Evolutionary conservation across 495 filamentous ascomycete genomes (phyloP).

Genomic region (Symbiotaphrina buchneri): DNA sequence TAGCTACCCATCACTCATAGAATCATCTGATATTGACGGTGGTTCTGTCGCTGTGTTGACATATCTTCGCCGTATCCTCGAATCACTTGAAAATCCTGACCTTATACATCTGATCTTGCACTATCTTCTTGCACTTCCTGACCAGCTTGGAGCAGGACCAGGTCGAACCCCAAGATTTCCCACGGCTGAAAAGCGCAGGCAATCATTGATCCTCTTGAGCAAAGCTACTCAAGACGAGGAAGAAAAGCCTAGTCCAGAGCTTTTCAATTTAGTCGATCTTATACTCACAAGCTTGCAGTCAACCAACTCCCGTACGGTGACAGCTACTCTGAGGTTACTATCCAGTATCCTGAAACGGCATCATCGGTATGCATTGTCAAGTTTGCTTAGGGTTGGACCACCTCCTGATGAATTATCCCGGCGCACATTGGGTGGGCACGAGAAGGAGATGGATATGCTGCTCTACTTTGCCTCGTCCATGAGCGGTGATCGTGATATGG

Average conservation of each 20-base stretch:
- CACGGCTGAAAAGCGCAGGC: constrained; percentile 44
- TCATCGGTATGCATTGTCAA: constrained; percentile 61
- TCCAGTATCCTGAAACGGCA: constrained; percentile 70
- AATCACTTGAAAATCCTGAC: constrained; percentile 75
- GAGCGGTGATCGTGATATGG: constrained; percentile 42
- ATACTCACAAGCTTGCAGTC: constrained; percentile 69
- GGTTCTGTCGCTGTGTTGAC: constrained; percentile 92
- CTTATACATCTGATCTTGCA: constrained; percentile 84
- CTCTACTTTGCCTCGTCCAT: constrained; percentile 51
- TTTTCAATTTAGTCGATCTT: constrained; percentile 90
- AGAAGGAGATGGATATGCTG: constrained; percentile 55
- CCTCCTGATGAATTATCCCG: constrained; percentile 21
- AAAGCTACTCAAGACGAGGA: constrained; percentile 46
- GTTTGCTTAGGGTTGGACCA: constrained; percentile 41
- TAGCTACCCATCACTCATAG: constrained; percentile 84
- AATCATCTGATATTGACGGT: constrained; percentile 90
- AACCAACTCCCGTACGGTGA: constrained; percentile 64
- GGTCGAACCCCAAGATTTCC: constrained; percentile 25
- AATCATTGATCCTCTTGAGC: constrained; percentile 71
- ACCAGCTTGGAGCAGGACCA: constrained; percentile 12
- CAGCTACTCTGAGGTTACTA: constrained; percentile 66
- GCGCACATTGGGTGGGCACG: constrained; percentile 57
- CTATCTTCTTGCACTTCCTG: constrained; percentile 66
- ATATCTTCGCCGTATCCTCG: constrained; percentile 76
- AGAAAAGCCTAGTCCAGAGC: constrained; percentile 50